Evolutionary conservation across 192 early-diverging fungal species (phyloP).

Genomic region (Podila horticola): DNA sequence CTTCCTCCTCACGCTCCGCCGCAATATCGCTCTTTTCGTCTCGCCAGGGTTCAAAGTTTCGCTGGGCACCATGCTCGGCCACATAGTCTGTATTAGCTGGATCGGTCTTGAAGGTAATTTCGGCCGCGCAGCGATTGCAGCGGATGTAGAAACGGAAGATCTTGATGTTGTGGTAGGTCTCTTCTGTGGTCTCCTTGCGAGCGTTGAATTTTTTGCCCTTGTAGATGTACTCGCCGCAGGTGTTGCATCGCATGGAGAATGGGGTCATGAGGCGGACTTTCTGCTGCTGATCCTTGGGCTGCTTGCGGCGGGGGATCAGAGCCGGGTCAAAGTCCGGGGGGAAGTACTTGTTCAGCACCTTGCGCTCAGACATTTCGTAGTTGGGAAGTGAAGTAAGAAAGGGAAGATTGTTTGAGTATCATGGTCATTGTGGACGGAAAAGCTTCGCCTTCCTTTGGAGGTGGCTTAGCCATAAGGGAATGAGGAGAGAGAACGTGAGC

Average conservation of each 20-base stretch:
- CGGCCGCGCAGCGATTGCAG: slow-evolving; percentile 94
- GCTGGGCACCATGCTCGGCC: slow-evolving; percentile 89
- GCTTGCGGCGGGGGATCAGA: slow-evolving; percentile 86
- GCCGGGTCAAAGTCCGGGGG: slow-evolving; percentile 98
- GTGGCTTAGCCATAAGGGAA: neutral
- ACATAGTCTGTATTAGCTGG: slow-evolving; percentile 95
- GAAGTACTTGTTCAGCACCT: slow-evolving; percentile 97
- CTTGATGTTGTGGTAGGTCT: slow-evolving; percentile 78
- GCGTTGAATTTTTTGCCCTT: slow-evolving; percentile 99
- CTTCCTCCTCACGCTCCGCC: slow-evolving; percentile 78
- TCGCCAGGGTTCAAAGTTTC: slow-evolving; percentile 97
- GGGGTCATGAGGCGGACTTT: slow-evolving; percentile 99
- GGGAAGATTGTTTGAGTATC: neutral
- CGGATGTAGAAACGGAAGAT: slow-evolving; percentile 84
- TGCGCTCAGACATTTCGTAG: slow-evolving; percentile 61
- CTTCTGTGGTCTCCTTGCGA: slow-evolving; percentile 87
- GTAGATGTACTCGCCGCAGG: slow-evolving; percentile 97
- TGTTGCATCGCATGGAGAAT: slow-evolving; percentile 97
- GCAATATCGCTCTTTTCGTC: slow-evolving; percentile 70
- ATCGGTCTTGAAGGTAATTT: slow-evolving; percentile 99
- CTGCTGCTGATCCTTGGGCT: slow-evolving; percentile 85
- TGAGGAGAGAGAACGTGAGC: neutral
- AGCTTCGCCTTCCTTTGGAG: neutral
- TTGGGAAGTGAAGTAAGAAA: neutral
- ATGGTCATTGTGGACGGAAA: neutral